phyloP scores from a whole-genome alignment of 352 stramenopile species.

The Globisporangium nodosum region DNA sequence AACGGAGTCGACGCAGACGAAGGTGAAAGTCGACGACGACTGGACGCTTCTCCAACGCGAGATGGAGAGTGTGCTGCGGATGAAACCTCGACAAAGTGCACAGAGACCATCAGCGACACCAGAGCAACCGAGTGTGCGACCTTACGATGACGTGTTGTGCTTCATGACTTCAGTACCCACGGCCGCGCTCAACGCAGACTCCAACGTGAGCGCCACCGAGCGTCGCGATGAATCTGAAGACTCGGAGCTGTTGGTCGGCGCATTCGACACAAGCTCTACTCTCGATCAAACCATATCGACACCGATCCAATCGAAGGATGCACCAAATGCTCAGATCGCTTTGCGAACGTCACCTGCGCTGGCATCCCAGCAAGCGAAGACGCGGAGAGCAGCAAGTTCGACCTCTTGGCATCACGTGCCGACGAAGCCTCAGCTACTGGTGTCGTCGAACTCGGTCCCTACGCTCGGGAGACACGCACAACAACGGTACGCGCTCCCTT shows the following conservation, averaged over 20 bases:
- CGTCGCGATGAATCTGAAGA: neutral
- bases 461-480: neutral
- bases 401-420: slow-evolving; percentile 35
- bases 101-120: too few relatives aligned
- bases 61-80: slow-evolving; percentile 11
- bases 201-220: neutral
- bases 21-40: neutral
- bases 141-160: slow-evolving; percentile 10
- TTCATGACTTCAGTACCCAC: slow-evolving; percentile 21
- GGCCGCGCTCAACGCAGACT: neutral
- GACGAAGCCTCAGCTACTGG: slow-evolving; percentile 43
- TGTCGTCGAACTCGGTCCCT: slow-evolving; percentile 15
- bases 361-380: slow-evolving; percentile 2
- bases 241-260: neutral
- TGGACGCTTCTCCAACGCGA: slow-evolving; percentile 10
- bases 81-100: slow-evolving; percentile 4
- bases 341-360: too few relatives aligned
- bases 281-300: neutral
- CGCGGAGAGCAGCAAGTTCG: neutral
- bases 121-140: neutral
- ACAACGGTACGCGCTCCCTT: neutral
- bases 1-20: neutral
- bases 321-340: neutral
- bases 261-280: neutral
- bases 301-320: neutral